phyloP scores from a whole-genome alignment of 768 basidiomycete species.

The Suillus americanus region DNA sequence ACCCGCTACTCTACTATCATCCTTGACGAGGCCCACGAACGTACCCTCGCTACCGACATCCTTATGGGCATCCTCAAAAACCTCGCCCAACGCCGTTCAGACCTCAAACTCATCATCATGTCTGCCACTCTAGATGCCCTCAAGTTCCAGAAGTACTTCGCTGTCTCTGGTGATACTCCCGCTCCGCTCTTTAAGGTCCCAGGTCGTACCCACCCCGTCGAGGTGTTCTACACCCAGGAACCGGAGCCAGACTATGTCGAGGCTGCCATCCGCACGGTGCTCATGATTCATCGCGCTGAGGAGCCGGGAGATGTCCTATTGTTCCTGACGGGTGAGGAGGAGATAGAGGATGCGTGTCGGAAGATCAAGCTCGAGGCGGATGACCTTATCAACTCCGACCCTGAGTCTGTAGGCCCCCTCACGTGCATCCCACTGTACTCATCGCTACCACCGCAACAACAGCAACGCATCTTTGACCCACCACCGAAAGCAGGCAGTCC shows the following conservation, averaged over 20 bases:
- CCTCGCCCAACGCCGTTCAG: conserved; percentile 76
- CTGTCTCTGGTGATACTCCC: conserved; percentile 36
- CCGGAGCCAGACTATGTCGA: conserved; percentile 97
- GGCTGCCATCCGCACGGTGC: conserved; percentile 92
- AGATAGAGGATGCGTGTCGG: conserved; percentile 95
- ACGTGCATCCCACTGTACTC: conserved; percentile 94
- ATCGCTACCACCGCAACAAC: conserved; percentile 89
- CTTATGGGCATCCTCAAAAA: conserved; percentile 95
- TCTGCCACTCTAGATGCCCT: conserved; percentile 94
- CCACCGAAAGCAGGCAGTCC: conserved; percentile 62
- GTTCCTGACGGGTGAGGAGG: conserved; percentile 98
- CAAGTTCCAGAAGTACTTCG: conserved; percentile 97
- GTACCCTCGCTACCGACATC: conserved; percentile 96
- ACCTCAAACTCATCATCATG: conserved; percentile 98
- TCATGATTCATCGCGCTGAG: conserved; percentile 97
- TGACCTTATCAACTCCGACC: conserved; percentile 70
- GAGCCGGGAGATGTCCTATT: conserved; percentile 90
- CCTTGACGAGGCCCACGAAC: conserved; percentile 98
- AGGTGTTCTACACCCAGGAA: conserved; percentile 92
- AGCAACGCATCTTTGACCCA: conserved; percentile 95
- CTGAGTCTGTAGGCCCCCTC: conserved; percentile 80
- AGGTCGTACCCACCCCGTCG: conserved; percentile 92
- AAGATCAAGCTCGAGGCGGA: conserved; percentile 94
- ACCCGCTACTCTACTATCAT: conserved; percentile 97
- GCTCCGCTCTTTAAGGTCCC: conserved; percentile 91